Conservation (phyloP, 1,284 basidiomycete genomes). For the Cryptococcus sp. region DNA sequence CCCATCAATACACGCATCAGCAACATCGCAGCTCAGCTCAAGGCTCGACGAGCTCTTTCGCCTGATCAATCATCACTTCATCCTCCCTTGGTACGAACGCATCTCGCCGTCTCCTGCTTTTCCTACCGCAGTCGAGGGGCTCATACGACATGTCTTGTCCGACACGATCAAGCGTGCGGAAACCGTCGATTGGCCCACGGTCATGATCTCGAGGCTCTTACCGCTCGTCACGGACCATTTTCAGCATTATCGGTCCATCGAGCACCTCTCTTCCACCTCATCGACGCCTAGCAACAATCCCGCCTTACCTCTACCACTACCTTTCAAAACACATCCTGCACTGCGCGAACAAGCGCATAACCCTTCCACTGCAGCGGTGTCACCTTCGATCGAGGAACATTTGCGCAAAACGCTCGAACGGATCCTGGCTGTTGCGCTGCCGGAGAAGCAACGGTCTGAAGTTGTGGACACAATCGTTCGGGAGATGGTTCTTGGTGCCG, state of each 20-base stretch:
- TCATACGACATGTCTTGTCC: conserved; percentile 69
- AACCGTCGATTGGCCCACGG: conserved; percentile 69
- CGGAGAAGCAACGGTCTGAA: conserved; percentile 72
- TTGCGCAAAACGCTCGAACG: conserved; percentile 70
- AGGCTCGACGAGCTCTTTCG: conserved; percentile 73
- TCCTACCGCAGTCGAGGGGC: conserved; percentile 75
- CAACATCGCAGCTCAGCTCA: conserved; percentile 60
- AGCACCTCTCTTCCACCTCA: conserved; percentile 66
- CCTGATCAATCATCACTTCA: conserved; percentile 79
- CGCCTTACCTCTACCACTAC: conserved; percentile 36
- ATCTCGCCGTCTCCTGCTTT: conserved; percentile 84
- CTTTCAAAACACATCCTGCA: conserved; percentile 65
- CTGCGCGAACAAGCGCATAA: conserved; percentile 79
- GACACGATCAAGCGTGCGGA: conserved; percentile 62
- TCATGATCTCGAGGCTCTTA: conserved; percentile 78
- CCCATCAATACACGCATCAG: conserved; percentile 51
- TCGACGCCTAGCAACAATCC: conserved; percentile 50
- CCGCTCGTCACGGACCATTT: conserved; percentile 86
- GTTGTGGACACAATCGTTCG: conserved; percentile 72
- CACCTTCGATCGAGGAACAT: conserved; percentile 88
- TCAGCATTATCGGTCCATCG: conserved; percentile 88
- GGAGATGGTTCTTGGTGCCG: conserved; percentile 79
- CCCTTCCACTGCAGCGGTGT: conserved; percentile 73
- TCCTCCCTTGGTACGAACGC: conserved; percentile 79
- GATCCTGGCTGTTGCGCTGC: conserved; percentile 71